These are phyloP conservation scores for Floccularia luteovirens DNA, from an alignment of 768 basidiomycete genomes.

Conservation along the genomic window DNA sequence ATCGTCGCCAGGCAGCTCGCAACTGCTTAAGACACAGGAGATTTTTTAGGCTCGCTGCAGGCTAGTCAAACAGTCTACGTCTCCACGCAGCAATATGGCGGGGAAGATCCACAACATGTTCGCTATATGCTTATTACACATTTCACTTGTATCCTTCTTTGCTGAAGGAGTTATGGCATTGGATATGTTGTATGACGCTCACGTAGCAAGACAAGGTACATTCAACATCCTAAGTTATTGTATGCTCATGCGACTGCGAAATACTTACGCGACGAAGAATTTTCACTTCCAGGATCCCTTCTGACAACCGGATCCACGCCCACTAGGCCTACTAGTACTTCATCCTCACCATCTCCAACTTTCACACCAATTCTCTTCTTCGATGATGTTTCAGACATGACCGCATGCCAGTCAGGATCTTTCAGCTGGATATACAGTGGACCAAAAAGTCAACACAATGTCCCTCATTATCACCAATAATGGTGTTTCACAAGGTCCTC, in stretches of 20 bases:
- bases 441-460: conserved; percentile 15
- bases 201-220: conserved; percentile 6
- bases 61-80: too few relatives aligned
- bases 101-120: neutral
- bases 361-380: conserved; percentile 14
- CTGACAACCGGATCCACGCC: too few relatives aligned
- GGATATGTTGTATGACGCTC: neutral
- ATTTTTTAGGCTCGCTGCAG: too few relatives aligned
- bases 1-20: too few relatives aligned
- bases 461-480: conserved; percentile 31
- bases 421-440: conserved; percentile 34
- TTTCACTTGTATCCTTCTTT: conserved; percentile 14
- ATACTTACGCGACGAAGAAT: too few relatives aligned
- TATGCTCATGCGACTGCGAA: neutral
- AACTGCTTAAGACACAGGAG: too few relatives aligned
- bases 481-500: conserved; percentile 17
- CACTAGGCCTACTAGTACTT: neutral
- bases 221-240: neutral
- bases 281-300: too few relatives aligned
- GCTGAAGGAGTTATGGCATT: conserved; percentile 14
- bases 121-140: neutral
- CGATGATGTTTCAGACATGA: conserved; percentile 9
- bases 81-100: too few relatives aligned
- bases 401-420: conserved; percentile 17
- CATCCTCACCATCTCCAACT: conserved; percentile 6